A percentile compares a stretch with the other conserved stretches of the same genome.
Evolutionary conservation across 2,329 filamentous ascomycete species (phyloP).

Genomic region (Fusarium beomiforme): DNA sequence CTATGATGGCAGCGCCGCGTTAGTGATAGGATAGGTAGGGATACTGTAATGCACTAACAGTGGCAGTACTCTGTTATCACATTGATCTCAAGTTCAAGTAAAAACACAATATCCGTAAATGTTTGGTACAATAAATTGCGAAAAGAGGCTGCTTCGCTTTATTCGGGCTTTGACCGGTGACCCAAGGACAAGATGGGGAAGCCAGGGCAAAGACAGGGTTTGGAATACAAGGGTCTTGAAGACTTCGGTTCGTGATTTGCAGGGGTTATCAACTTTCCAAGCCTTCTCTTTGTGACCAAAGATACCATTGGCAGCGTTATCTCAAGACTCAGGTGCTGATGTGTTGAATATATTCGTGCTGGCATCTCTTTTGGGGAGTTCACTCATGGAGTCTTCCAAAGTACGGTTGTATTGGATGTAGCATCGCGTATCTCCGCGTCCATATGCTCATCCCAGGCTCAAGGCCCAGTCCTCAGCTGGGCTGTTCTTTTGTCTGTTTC

Average conservation of each 20-base stretch:
- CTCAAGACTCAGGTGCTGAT: background rate
- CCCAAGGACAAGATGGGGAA: conserved; percentile 14
- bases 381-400: background rate
- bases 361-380: background rate
- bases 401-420: background rate
- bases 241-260: background rate
- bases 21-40: no score
- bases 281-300: background rate
- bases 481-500: background rate
- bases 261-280: conserved; percentile 2
- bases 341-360: background rate
- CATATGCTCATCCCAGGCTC: background rate
- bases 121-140: background rate
- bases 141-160: conserved; percentile 25
- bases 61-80: background rate
- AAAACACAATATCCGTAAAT: background rate
- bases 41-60: background rate
- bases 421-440: conserved; percentile 28
- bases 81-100: background rate
- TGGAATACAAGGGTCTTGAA: background rate
- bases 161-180: conserved; percentile 22
- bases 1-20: background rate
- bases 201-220: conserved; percentile 7
- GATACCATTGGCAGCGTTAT: background rate
- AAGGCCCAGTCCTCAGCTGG: background rate